These are phyloP conservation scores for Dillenia suffruticosa DNA, from an alignment of 164 flowering plant genomes.

Conservation along the genomic window DNA sequence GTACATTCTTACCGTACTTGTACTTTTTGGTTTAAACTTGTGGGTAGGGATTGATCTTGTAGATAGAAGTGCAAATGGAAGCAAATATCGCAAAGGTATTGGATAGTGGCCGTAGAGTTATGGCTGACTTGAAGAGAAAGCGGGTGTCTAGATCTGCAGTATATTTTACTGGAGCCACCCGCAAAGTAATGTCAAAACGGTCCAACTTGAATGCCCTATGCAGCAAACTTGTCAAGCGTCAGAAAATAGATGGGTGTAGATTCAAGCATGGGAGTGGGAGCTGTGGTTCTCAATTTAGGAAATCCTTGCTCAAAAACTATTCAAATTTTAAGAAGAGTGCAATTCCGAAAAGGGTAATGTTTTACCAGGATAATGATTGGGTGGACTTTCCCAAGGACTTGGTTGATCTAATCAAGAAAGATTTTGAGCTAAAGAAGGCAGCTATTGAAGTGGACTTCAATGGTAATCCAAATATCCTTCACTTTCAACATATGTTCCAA, in stretches of 20 bases:
- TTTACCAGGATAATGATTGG: slow-evolving; percentile 66
- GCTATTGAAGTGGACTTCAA: slow-evolving; percentile 46
- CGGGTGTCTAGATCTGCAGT: slow-evolving; percentile 31
- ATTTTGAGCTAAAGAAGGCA: slow-evolving; percentile 46
- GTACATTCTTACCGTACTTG: slow-evolving; percentile 3
- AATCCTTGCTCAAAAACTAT: slow-evolving; percentile 45
- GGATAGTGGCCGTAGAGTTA: slow-evolving; percentile 46
- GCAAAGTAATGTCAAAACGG: slow-evolving; percentile 13
- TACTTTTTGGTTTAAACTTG: slow-evolving; percentile 18
- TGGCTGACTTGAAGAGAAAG: slow-evolving; percentile 58
- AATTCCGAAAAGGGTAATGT: slow-evolving; percentile 60
- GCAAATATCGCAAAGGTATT: slow-evolving; percentile 65
- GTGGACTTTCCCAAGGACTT: slow-evolving; percentile 48
- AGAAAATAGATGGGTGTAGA: slow-evolving; percentile 38
- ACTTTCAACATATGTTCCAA: slow-evolving; percentile 64
- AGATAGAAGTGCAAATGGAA: slow-evolving; percentile 81
- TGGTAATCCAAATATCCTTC: slow-evolving; percentile 43
- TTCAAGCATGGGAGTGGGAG: slow-evolving; percentile 12
- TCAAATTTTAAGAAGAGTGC: slow-evolving; percentile 61
- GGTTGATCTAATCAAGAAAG: slow-evolving; percentile 36
- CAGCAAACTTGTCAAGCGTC: slow-evolving; percentile 38
- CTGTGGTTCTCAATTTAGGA: slow-evolving; percentile 19
- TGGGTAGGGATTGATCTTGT: slow-evolving; percentile 39
- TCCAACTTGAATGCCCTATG: slow-evolving; percentile 13
- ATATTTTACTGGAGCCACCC: slow-evolving; percentile 27